These are phyloP conservation scores for Elaeis oleifera DNA, from an alignment of 202 grass and related monocot genomes.

Conservation along the genomic window DNA sequence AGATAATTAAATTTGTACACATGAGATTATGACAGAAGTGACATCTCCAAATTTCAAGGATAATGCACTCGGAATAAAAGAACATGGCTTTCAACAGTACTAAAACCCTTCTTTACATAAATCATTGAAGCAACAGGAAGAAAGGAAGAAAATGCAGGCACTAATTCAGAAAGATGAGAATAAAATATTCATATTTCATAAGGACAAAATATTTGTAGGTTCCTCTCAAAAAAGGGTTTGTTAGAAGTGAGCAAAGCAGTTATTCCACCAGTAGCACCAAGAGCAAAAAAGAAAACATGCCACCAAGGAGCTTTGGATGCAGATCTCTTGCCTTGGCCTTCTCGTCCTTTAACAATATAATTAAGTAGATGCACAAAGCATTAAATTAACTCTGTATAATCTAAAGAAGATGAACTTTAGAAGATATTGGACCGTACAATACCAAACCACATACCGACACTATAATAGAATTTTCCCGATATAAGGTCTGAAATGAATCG, in stretches of 20 bases:
- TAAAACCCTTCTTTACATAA: neutral
- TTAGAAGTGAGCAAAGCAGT: constrained; percentile 77
- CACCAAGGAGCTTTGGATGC: constrained; percentile 76
- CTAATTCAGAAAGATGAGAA: neutral
- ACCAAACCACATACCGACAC: too few species aligned
- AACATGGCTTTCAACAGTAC: too few species aligned
- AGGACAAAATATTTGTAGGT: neutral
- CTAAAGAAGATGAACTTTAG: too few species aligned
- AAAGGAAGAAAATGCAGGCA: neutral
- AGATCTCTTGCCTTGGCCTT: constrained; percentile 90
- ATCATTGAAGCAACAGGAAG: neutral
- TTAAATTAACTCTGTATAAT: neutral
- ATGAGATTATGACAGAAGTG: neutral
- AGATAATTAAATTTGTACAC: neutral
- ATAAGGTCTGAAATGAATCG: too few species aligned
- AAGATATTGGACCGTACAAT: too few species aligned
- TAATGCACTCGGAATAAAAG: too few species aligned
- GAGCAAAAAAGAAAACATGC: constrained; percentile 99
- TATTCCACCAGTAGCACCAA: constrained; percentile 67
- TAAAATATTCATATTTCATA: neutral
- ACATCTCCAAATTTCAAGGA: too few species aligned
- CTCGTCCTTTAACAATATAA: constrained; percentile 53
- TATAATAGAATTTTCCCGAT: too few species aligned
- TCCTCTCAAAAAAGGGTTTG: constrained; percentile 91
- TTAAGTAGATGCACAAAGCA: neutral